A percentile compares a stretch with the other conserved stretches of the same genome.
These are phyloP conservation scores for Knufia fluminis DNA, from an alignment of 2,329 filamentous ascomycete genomes.

Conservation along the genomic window DNA sequence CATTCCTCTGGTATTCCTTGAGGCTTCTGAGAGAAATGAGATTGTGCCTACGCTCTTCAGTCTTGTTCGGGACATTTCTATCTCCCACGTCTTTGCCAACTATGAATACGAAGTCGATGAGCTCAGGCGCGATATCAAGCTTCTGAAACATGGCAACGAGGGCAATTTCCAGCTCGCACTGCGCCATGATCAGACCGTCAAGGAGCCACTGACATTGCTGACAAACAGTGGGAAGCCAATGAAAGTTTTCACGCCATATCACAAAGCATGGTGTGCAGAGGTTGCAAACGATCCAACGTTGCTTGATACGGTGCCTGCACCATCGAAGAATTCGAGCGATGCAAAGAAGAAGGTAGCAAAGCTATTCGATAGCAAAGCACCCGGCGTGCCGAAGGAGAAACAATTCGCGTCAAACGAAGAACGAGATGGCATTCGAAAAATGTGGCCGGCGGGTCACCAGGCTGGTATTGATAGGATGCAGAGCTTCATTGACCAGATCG, in stretches of 20 bases:
- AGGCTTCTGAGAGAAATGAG: conserved; percentile 34
- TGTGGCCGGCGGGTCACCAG: conserved; percentile 31
- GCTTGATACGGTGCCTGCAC: conserved; percentile 34
- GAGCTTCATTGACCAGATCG: conserved; percentile 27
- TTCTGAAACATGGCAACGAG: conserved; percentile 30
- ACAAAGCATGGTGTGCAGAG: conserved; percentile 38
- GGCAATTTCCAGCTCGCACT: conserved; percentile 32
- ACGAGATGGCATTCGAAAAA: conserved; percentile 26
- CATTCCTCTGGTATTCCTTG: conserved; percentile 41
- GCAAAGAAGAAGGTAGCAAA: conserved; percentile 29
- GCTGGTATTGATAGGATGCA: conserved; percentile 27
- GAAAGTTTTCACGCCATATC: conserved; percentile 46
- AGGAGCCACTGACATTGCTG: conserved; percentile 37
- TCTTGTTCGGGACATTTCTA: conserved; percentile 36
- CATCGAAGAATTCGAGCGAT: conserved; percentile 29
- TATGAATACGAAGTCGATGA: conserved; percentile 40
- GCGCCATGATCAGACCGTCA: conserved; percentile 42
- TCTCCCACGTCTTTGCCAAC: conserved; percentile 42
- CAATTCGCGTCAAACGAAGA: conserved; percentile 27
- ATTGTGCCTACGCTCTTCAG: conserved; percentile 35
- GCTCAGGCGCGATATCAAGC: conserved; percentile 36
- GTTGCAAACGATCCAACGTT: conserved; percentile 35
- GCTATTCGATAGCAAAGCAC: conserved; percentile 27
- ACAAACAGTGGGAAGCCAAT: conserved; percentile 38
- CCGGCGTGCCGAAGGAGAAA: conserved; percentile 26